Percentiles rank a stretch among this genome's conserved stretches.
Conservation (phyloP, 1,284 basidiomycete species). For the Leccinum holopus region DNA sequence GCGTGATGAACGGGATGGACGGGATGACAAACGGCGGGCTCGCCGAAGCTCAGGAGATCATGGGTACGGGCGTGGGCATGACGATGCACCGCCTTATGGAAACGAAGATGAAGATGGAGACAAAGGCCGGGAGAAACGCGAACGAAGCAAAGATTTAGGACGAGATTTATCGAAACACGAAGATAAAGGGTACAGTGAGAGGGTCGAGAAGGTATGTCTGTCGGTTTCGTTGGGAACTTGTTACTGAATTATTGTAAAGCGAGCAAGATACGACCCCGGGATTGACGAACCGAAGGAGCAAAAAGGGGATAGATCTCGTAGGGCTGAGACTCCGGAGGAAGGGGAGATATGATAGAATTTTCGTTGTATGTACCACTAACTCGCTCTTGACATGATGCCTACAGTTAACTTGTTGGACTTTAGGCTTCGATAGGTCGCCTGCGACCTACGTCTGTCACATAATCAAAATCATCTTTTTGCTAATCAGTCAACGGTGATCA, state of each 20-base stretch:
- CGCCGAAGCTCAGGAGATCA: constrained; percentile 37
- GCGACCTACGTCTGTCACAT: not conserved
- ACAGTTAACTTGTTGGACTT: constrained; percentile 4
- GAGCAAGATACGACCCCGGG: constrained; percentile 53
- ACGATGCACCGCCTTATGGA: constrained; percentile 42
- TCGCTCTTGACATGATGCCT: not conserved
- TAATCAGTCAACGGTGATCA: constrained; percentile 3
- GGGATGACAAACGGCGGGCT: constrained; percentile 42
- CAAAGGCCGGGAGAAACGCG: constrained; percentile 43
- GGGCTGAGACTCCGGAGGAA: constrained; percentile 74
- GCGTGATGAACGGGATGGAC: constrained; percentile 50
- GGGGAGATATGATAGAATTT: constrained; percentile 62
- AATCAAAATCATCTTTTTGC: constrained; percentile 4
- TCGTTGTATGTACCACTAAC: constrained; percentile 12
- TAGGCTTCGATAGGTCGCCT: not conserved
- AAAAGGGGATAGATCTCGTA: constrained; percentile 39
- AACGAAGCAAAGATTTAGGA: constrained; percentile 52
- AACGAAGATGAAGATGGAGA: constrained; percentile 36
- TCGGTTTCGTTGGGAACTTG: not conserved
- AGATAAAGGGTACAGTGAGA: constrained; percentile 48
- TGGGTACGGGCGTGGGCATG: constrained; percentile 36
- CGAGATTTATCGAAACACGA: constrained; percentile 28
- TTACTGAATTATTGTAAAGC: constrained; percentile 37
- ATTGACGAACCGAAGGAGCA: constrained; percentile 38
- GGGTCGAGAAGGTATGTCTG: constrained; percentile 62